phyloP scores from a whole-genome alignment of 768 basidiomycete species.

The Artomyces pyxidatus region DNA sequence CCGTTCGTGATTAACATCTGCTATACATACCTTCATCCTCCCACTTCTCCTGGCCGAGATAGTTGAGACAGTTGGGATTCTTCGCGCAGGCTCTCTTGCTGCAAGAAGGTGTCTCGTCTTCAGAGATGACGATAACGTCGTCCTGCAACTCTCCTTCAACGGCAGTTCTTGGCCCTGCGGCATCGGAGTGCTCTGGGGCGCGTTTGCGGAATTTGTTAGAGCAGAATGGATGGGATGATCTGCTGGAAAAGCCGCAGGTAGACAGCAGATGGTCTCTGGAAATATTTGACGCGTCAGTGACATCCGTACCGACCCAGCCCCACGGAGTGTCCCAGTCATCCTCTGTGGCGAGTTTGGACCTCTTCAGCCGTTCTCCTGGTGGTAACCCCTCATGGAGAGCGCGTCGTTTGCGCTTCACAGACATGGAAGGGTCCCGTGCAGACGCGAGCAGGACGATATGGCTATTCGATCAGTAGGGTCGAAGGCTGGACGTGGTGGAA shows the following conservation, averaged over 20 bases:
- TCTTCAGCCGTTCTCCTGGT: conserved; percentile 57
- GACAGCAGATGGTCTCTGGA: conserved; percentile 55
- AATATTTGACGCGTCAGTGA: conserved; percentile 47
- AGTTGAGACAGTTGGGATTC: conserved; percentile 84
- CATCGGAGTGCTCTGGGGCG: conserved; percentile 14
- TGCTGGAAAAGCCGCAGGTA: conserved; percentile 58
- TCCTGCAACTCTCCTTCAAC: conserved; percentile 41
- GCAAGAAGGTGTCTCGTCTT: conserved; percentile 53
- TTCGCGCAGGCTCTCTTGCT: conserved; percentile 55
- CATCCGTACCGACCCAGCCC: conserved; percentile 76
- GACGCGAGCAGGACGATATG: too few relatives aligned
- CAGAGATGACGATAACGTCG: conserved; percentile 64
- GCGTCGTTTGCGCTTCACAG: conserved; percentile 52
- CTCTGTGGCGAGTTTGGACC: conserved; percentile 39
- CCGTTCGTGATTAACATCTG: conserved; percentile 10
- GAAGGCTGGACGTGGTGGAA: too few relatives aligned
- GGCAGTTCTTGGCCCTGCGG: conserved; percentile 7
- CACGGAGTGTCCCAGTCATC: conserved; percentile 38
- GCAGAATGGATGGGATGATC: conserved; percentile 46
- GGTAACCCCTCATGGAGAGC: conserved; percentile 44
- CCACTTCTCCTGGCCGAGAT: conserved; percentile 80
- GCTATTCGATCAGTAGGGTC: too few relatives aligned
- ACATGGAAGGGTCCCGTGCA: too few relatives aligned
- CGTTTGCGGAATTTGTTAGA: conserved; percentile 41
- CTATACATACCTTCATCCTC: conserved; percentile 53